These are phyloP conservation scores for Tricholoma furcatifolium DNA, from an alignment of 768 basidiomycete species.

Conservation along the genomic window DNA sequence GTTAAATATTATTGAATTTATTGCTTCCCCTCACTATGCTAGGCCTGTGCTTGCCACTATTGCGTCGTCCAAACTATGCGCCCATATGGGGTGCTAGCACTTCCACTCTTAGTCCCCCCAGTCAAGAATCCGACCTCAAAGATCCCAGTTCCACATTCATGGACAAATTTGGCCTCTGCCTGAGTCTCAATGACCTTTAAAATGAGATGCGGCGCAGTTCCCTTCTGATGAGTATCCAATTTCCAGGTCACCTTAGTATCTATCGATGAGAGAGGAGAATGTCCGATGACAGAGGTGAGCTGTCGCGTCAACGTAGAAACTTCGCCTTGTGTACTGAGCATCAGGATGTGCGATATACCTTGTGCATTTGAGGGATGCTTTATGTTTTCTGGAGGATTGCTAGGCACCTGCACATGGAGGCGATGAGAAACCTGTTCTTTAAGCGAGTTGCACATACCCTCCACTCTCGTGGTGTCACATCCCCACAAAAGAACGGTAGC, in stretches of 20 bases:
- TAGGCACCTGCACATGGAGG: conserved; percentile 44
- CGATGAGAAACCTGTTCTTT: not conserved
- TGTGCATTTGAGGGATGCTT: conserved; percentile 48
- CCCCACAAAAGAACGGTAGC: conserved; percentile 75
- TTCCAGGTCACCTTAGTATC: conserved; percentile 36
- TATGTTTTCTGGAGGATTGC: conserved; percentile 42
- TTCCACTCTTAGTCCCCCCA: conserved; percentile 27
- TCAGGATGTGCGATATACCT: conserved; percentile 49
- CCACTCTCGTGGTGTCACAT: conserved; percentile 58
- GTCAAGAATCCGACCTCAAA: conserved; percentile 56
- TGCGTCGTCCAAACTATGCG: conserved; percentile 47
- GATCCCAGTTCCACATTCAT: conserved; percentile 33
- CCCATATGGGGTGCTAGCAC: conserved; percentile 45
- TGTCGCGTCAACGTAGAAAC: conserved; percentile 34
- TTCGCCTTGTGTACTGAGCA: conserved; percentile 33
- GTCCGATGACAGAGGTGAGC: conserved; percentile 49
- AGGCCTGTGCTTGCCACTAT: too few species aligned
- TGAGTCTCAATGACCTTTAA: conserved; percentile 34
- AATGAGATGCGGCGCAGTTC: conserved; percentile 26
- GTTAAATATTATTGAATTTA: not conserved
- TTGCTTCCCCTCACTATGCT: not conserved
- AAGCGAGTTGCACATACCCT: conserved; percentile 42
- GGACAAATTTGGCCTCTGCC: conserved; percentile 32
- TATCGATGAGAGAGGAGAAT: conserved; percentile 27
- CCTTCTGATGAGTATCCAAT: conserved; percentile 33